Evolutionary conservation across 1,284 basidiomycete species (phyloP).

Genomic region (Neonothopanus nambi): DNA sequence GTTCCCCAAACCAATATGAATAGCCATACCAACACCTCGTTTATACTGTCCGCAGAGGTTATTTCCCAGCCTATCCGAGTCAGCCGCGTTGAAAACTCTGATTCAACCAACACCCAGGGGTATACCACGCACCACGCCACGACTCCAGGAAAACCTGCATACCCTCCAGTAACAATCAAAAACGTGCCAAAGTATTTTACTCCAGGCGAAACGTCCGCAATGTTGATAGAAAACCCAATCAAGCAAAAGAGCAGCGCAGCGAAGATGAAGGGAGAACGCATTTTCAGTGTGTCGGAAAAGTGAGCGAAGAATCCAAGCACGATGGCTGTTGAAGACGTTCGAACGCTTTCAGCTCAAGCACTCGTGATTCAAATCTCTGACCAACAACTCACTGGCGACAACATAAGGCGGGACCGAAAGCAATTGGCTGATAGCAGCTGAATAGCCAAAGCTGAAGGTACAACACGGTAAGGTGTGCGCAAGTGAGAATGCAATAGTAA

Average conservation of each 20-base stretch:
- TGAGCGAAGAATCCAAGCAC: constrained; percentile 52
- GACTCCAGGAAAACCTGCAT: constrained; percentile 62
- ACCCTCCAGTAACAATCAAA: constrained; percentile 60
- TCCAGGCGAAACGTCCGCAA: constrained; percentile 47
- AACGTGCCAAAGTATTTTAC: constrained; percentile 43
- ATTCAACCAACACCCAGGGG: neutral
- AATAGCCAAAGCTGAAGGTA: constrained; percentile 52
- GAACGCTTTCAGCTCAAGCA: neutral
- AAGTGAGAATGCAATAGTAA: neutral
- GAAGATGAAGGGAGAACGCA: constrained; percentile 62
- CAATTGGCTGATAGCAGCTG: constrained; percentile 59
- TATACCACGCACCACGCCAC: constrained; percentile 70
- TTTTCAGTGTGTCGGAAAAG: constrained; percentile 58
- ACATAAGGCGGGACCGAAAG: constrained; percentile 72
- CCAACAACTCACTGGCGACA: constrained; percentile 52
- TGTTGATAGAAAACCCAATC: constrained; percentile 68
- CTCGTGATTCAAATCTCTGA: neutral
- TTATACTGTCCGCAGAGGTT: constrained; percentile 68
- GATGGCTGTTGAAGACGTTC: constrained; percentile 41
- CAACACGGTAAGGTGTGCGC: neutral
- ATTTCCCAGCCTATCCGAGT: constrained; percentile 58
- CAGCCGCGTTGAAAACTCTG: neutral
- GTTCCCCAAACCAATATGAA: constrained; percentile 66
- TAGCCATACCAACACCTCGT: constrained; percentile 60
- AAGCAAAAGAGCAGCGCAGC: constrained; percentile 52